Base-by-base conservation (phyloP, 371 early-diverging fungal species). In the Mucor indicus region DNA sequence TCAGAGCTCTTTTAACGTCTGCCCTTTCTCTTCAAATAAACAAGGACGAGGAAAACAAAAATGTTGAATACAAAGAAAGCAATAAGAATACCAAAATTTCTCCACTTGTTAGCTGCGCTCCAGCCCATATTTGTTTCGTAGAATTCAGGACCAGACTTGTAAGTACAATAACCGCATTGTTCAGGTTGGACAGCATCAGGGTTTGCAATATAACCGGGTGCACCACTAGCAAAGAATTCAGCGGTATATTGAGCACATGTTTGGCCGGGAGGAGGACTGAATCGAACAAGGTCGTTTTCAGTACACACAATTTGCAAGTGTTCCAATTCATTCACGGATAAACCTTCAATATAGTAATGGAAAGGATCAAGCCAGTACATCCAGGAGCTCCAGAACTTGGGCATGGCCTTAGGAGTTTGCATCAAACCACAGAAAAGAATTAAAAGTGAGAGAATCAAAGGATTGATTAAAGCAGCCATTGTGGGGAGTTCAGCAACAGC, bases 311-410 rank as follows among this genome's bases (percentile, higher is more conserved):
- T 57, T 1, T 36, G 38, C 3, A 73, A 53, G 6, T 64, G 53
- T 11, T 75, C 62, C 33, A 90, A 65, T 38, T 86, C 85, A 47
- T 79, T 86, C 33, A 77, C 72, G 5, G 85, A 58, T 2, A 86
- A 55, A 10, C 79, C 86, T 45, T 88, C 89, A 32, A 84, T 60
- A 17, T 79, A 69, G 48, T 90, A 87, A 38, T 77, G 76, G 69
- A 77, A 81, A 9, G 86, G 86, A 45, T 80, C 77, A 19, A 85
- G 42, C 74, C 79, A 83, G 62, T 85, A 86, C 69, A 90, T 77
- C 84, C 85, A 85, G 0, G 62, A 50, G 4, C 75, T 64, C 83
- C 85, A 87, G 62, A 90, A 85, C 20, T 54, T 50, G 9, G 86
- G 86, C 79, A 87, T 81, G 10, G 61, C 53, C 7, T 44, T 27